Percentiles rank a stretch among this genome's conserved stretches.
These are phyloP conservation scores for Ambrosia artemisiifolia DNA, from an alignment of 129 eudicot genomes.

Conservation along the genomic window DNA sequence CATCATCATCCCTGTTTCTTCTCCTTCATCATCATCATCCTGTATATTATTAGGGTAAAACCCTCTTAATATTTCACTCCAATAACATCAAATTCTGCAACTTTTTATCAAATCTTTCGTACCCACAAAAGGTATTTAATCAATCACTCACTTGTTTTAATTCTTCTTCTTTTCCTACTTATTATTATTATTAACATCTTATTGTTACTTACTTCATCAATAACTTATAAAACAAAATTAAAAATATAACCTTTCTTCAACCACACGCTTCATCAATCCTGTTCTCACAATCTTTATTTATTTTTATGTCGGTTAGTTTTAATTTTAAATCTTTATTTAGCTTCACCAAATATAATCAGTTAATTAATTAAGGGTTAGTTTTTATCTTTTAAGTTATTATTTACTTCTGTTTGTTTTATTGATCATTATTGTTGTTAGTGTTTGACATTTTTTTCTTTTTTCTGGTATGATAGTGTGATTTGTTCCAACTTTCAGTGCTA, in stretches of 20 bases:
- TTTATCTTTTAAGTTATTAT: neutral
- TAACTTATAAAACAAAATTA: neutral
- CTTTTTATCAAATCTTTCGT: neutral
- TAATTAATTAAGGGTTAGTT: neutral
- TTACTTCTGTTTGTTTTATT: slow-evolving; percentile 5
- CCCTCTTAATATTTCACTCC: slow-evolving; percentile 34
- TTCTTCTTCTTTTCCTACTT: slow-evolving; percentile 1
- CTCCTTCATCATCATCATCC: slow-evolving; percentile 20
- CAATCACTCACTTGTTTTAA: slow-evolving; percentile 13
- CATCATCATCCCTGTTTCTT: slow-evolving; percentile 23
- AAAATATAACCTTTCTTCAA: slow-evolving; percentile 7
- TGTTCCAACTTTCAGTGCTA: slow-evolving; percentile 2
- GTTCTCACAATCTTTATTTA: neutral
- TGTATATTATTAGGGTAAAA: slow-evolving; percentile 36
- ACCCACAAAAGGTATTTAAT: neutral
- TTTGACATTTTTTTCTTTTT: neutral
- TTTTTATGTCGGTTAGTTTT: slow-evolving; percentile 13
- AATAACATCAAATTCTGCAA: slow-evolving; percentile 22
- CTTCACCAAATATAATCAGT: neutral
- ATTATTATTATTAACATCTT: neutral
- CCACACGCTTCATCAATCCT: slow-evolving; percentile 15
- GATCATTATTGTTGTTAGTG: slow-evolving; percentile 10
- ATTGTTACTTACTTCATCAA: neutral
- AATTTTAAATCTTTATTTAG: neutral
- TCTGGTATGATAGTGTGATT: slow-evolving; percentile 15